phyloP scores from a whole-genome alignment of 768 basidiomycete species.

The Auriculariales sp. region DNA sequence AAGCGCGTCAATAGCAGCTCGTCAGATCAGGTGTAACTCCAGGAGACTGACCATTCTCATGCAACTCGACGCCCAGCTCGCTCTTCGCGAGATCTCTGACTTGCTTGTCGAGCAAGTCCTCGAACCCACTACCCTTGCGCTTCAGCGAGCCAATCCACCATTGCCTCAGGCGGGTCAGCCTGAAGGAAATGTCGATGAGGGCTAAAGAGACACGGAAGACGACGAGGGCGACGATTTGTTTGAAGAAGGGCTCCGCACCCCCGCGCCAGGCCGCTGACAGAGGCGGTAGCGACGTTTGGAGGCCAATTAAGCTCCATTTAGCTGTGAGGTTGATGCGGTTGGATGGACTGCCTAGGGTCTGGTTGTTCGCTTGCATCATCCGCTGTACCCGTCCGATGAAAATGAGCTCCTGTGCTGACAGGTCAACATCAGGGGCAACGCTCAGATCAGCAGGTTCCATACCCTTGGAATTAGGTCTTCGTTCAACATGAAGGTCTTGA shows the following conservation, averaged over 20 bases:
- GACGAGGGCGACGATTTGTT: background rate
- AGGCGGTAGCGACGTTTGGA: background rate
- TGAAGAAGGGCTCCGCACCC: background rate
- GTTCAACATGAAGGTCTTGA: conserved; percentile 23
- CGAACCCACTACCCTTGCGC: background rate
- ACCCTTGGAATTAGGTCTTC: conserved; percentile 20
- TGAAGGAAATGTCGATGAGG: background rate
- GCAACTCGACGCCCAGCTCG: background rate
- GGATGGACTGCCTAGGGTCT: conserved; percentile 70
- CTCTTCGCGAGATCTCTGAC: background rate
- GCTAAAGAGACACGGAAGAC: background rate
- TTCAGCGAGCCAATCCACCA: background rate
- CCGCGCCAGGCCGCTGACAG: background rate
- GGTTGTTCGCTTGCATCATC: conserved; percentile 56
- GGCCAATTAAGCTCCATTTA: background rate
- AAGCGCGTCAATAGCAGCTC: too few relatives aligned
- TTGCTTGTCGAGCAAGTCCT: background rate
- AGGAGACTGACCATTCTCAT: background rate
- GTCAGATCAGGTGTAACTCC: too few relatives aligned
- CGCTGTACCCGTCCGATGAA: conserved; percentile 15
- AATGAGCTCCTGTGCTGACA: background rate
- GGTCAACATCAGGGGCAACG: background rate
- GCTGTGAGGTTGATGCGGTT: conserved; percentile 82
- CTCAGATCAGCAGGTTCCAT: background rate
- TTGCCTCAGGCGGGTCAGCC: background rate